Percentiles rank a stretch among this genome's conserved stretches.
Conservation (phyloP, 768 basidiomycete genomes). For the Jaapia argillacea region DNA sequence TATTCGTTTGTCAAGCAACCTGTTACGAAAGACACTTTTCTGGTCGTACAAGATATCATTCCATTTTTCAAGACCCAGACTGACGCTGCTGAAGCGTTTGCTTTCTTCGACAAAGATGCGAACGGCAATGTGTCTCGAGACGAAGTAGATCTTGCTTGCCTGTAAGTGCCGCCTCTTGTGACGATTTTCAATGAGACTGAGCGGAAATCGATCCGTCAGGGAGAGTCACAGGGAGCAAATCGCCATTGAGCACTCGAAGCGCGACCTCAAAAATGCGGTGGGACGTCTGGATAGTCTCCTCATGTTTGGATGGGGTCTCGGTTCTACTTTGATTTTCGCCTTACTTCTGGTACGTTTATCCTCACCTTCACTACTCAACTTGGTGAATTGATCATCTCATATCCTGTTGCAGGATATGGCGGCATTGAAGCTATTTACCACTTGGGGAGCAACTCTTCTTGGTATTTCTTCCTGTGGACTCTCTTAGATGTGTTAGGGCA, state of each 20-base stretch:
- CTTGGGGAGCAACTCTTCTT: no score
- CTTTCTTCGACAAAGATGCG: conserved; percentile 57
- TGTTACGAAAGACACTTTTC: conserved; percentile 42
- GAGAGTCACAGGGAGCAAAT: conserved; percentile 81
- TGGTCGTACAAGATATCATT: conserved; percentile 61
- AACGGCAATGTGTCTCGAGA: conserved; percentile 68
- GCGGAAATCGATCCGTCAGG: conserved; percentile 30
- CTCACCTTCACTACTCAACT: conserved; percentile 69
- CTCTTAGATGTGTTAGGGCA: no score
- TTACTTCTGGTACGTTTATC: conserved; percentile 56
- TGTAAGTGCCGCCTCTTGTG: conserved; percentile 25
- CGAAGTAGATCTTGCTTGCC: conserved; percentile 67
- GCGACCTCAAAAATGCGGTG: conserved; percentile 84
- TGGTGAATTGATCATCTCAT: conserved; percentile 66
- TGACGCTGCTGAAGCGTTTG: conserved; percentile 57
- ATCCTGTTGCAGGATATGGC: conserved; percentile 40
- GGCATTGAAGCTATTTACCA: no score
- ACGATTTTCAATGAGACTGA: not conserved
- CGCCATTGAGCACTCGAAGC: conserved; percentile 78
- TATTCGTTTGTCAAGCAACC: conserved; percentile 76
- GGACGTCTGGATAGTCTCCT: conserved; percentile 83
- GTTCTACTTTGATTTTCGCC: conserved; percentile 70
- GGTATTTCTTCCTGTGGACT: no score
- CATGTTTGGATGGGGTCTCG: conserved; percentile 67
- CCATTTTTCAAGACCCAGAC: conserved; percentile 59